Evolutionary conservation across 768 basidiomycete species (phyloP).

Genomic region (Phylloporus scabripes): DNA sequence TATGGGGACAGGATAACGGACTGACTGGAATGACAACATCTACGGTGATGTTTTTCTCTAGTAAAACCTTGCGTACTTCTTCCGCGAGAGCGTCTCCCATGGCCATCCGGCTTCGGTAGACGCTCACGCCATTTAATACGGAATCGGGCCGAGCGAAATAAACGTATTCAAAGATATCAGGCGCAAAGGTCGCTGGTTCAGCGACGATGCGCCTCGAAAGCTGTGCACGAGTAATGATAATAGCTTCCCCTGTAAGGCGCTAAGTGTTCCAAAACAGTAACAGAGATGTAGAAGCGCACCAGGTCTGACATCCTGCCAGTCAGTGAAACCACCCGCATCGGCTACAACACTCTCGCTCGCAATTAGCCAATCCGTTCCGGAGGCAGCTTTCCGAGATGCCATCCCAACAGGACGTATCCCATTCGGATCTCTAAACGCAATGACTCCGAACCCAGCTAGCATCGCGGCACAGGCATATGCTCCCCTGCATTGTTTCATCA

Average conservation of each 20-base stretch:
- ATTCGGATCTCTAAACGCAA: constrained; percentile 97
- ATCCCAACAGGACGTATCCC: constrained; percentile 93
- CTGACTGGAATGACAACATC: constrained; percentile 95
- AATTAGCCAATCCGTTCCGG: constrained; percentile 80
- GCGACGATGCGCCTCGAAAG: constrained; percentile 73
- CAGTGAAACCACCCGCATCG: constrained; percentile 84
- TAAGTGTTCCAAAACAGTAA: background rate
- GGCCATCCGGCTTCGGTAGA: constrained; percentile 97
- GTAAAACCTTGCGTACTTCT: constrained; percentile 72
- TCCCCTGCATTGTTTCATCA: constrained; percentile 85
- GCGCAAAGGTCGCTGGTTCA: constrained; percentile 72
- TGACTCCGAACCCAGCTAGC: constrained; percentile 97
- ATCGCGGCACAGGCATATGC: constrained; percentile 98
- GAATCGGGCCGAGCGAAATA: constrained; percentile 98
- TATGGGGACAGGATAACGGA: background rate
- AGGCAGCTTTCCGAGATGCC: constrained; percentile 56
- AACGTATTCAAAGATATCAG: constrained; percentile 98
- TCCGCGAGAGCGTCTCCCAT: constrained; percentile 96
- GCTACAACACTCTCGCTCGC: constrained; percentile 96
- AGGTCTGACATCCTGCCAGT: constrained; percentile 92
- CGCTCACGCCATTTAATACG: constrained; percentile 93
- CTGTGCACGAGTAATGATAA: constrained; percentile 84
- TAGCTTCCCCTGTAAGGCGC: constrained; percentile 68
- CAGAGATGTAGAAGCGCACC: constrained; percentile 41
- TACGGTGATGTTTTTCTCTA: constrained; percentile 60